Evolutionary conservation across 345 rosid species (phyloP).

Genomic region (Citrus hindsii): DNA sequence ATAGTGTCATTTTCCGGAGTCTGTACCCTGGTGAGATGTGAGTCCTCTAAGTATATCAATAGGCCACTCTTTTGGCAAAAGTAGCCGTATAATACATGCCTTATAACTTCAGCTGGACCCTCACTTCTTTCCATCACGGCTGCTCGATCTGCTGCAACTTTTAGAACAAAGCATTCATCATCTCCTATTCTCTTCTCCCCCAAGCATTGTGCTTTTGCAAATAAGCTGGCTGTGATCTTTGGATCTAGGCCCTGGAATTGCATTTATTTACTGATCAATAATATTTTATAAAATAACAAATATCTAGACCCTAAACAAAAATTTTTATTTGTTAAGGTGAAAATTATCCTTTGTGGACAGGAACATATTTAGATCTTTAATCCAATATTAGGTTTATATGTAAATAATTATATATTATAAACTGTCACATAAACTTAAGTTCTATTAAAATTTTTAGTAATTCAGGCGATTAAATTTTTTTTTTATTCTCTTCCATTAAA

Average conservation of each 20-base stretch:
- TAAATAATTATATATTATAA: too few species aligned
- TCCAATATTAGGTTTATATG: rapidly evolving
- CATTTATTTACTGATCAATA: background rate
- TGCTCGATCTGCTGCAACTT: slow-evolving; percentile 76
- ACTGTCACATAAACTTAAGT: rapidly evolving
- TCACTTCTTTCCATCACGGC: slow-evolving; percentile 78
- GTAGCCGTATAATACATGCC: slow-evolving; percentile 92
- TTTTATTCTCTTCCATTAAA: too few species aligned
- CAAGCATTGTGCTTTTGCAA: slow-evolving; percentile 73
- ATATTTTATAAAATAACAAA: background rate
- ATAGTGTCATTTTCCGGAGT: slow-evolving; percentile 51
- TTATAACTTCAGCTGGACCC: slow-evolving; percentile 82
- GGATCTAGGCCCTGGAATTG: slow-evolving; percentile 79
- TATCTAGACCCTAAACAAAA: too few species aligned
- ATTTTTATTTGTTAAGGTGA: rapidly evolving
- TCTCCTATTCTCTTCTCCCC: slow-evolving; percentile 84
- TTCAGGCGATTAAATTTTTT: too few species aligned
- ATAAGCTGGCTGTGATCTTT: slow-evolving; percentile 74
- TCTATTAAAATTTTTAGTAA: too few species aligned
- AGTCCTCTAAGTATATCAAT: slow-evolving; percentile 78
- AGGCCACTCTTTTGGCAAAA: slow-evolving; percentile 92
- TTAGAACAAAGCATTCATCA: slow-evolving; percentile 83
- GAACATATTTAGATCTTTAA: too few species aligned
- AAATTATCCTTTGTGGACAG: too few species aligned
- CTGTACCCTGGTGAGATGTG: slow-evolving; percentile 76